These are phyloP conservation scores for Globisporangium barbulae DNA, from an alignment of 352 stramenopile genomes.

Conservation along the genomic window DNA sequence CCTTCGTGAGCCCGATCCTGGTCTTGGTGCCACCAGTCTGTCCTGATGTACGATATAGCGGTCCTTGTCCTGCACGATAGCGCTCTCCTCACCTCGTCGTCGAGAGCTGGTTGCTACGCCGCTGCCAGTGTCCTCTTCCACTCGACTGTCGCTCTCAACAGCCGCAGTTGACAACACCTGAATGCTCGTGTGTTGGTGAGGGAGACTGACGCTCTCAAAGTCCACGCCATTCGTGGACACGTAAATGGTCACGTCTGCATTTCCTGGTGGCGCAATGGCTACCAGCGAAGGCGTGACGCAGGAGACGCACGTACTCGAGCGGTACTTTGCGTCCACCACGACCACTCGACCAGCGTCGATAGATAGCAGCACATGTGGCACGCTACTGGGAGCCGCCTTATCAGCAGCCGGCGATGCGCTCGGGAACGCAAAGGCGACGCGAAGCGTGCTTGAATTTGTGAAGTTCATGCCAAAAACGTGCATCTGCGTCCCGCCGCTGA, in stretches of 20 bases:
- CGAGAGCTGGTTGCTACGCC: neutral
- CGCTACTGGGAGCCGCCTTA: too few relatives aligned
- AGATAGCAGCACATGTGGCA: constrained; percentile 16
- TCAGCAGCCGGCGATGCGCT: neutral
- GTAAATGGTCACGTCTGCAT: constrained; percentile 31
- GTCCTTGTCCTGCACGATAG: constrained; percentile 12
- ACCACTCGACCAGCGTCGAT: constrained; percentile 40
- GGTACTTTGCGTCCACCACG: constrained; percentile 52
- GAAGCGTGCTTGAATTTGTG: constrained; percentile 32
- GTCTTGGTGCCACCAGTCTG: neutral
- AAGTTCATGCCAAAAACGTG: constrained; percentile 54
- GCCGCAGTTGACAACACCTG: neutral
- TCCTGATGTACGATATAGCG: constrained; percentile 17
- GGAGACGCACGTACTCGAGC: constrained; percentile 37
- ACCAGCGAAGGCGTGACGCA: constrained; percentile 41
- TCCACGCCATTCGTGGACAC: constrained; percentile 55
- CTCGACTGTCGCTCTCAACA: constrained; percentile 9
- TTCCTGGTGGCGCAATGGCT: constrained; percentile 16
- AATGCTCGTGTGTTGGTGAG: constrained; percentile 25
- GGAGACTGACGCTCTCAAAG: constrained; percentile 60
- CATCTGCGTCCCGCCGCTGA: constrained; percentile 36
- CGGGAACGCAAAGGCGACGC: constrained; percentile 41
- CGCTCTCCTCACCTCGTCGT: constrained; percentile 1
- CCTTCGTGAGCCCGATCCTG: neutral
- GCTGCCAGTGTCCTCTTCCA: constrained; percentile 1